Evolutionary conservation across 352 stramenopile species (phyloP).

Genomic region (Pythium brassicae): DNA sequence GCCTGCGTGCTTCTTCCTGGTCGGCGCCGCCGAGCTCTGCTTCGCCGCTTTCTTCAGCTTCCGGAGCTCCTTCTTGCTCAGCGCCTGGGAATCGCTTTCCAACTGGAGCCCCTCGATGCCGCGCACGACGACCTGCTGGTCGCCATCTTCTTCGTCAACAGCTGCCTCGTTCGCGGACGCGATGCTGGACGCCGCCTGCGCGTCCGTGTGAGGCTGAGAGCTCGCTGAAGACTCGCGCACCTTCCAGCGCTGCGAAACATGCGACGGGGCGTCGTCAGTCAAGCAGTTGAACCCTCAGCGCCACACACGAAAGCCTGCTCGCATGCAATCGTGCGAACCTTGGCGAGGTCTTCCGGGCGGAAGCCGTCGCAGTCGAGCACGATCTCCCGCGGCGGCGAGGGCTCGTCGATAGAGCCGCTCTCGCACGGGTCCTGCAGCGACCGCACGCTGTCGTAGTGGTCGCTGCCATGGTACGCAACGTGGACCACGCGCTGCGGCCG

Average conservation of each 20-base stretch:
- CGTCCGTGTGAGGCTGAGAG: too few relatives aligned
- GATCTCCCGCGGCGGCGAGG: conserved; percentile 39
- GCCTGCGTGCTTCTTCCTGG: not conserved
- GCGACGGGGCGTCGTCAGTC: not conserved
- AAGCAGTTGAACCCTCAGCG: too few relatives aligned
- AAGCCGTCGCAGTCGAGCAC: conserved; percentile 57
- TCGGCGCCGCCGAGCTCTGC: conserved; percentile 5
- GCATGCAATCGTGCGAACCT: too few relatives aligned
- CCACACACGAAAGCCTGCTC: too few relatives aligned
- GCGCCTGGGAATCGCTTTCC: not conserved
- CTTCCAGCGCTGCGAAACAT: conserved; percentile 12
- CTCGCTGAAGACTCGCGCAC: not conserved
- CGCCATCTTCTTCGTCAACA: not conserved
- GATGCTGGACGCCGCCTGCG: not conserved
- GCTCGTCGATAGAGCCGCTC: conserved; percentile 21
- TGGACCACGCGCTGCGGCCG: conserved; percentile 48
- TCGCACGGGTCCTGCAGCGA: conserved; percentile 27
- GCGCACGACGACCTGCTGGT: not conserved
- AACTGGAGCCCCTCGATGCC: conserved; percentile 8
- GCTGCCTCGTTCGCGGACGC: not conserved
- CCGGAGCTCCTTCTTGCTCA: conserved; percentile 49
- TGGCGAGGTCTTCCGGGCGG: conserved; percentile 44
- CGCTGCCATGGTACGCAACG: conserved; percentile 64
- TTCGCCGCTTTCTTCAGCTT: conserved; percentile 22
- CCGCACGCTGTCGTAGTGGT: conserved; percentile 84